Conservation (phyloP, 306 rosid genomes). For the Pyrus betulifolia region DNA sequence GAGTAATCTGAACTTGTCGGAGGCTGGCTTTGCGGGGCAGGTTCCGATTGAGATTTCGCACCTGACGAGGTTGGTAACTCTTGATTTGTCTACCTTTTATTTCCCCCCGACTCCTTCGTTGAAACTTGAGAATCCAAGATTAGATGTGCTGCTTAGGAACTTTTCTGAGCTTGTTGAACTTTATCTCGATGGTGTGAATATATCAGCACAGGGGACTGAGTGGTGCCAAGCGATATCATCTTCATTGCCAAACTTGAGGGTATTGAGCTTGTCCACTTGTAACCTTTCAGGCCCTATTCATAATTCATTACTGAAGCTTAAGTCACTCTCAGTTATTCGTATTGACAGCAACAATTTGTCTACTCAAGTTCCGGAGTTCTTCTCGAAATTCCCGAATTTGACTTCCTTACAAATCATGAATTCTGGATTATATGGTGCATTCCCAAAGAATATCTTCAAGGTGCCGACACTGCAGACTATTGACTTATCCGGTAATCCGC, state of each 20-base stretch:
- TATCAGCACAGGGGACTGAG: conserved; percentile 27
- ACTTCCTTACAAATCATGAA: background rate
- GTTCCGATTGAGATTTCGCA: conserved; percentile 19
- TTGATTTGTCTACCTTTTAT: conserved; percentile 16
- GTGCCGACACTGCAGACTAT: conserved; percentile 12
- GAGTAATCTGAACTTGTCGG: conserved; percentile 12
- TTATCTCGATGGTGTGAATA: conserved; percentile 40
- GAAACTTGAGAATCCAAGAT: conserved; percentile 13
- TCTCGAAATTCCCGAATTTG: conserved; percentile 17
- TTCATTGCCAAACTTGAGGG: conserved; percentile 15
- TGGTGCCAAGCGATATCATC: conserved; percentile 36
- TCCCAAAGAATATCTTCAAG: conserved; percentile 24
- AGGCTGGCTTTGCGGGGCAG: conserved; percentile 14
- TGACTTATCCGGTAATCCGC: background rate
- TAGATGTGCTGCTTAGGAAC: conserved; percentile 3
- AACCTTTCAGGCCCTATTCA: conserved; percentile 8
- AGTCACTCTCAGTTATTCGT: conserved; percentile 11
- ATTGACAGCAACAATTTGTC: background rate
- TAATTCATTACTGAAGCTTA: conserved; percentile 5
- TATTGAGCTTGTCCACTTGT: conserved; percentile 12
- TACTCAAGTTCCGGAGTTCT: conserved; percentile 11
- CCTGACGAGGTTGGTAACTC: conserved; percentile 14
- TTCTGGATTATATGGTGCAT: background rate
- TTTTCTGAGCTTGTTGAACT: conserved; percentile 26
- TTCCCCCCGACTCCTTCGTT: background rate